Conservation (phyloP, 306 rosid species). For the Urtica urens region DNA sequence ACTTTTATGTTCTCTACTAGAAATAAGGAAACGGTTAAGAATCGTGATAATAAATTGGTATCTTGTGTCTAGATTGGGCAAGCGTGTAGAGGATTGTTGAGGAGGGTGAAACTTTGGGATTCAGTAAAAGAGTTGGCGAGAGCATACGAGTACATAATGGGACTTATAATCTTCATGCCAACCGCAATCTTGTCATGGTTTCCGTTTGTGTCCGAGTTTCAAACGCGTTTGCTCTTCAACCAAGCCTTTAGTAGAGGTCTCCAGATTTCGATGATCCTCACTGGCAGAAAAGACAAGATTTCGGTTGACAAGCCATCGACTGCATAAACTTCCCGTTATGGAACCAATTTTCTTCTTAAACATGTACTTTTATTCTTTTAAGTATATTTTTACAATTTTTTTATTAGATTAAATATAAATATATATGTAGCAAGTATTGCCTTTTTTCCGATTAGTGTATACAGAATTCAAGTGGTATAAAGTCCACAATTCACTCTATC, state of each 20-base stretch:
- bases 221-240: constrained; percentile 83
- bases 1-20: too few species aligned
- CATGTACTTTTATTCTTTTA: background rate
- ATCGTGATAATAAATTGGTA: too few species aligned
- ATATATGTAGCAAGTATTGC: too few species aligned
- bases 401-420: too few species aligned
- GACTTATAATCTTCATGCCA: constrained; percentile 69
- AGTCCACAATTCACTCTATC: too few species aligned
- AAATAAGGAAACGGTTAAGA: too few species aligned
- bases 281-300: constrained; percentile 46
- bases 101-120: constrained; percentile 57
- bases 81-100: constrained; percentile 51
- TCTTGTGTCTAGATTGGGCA: constrained; percentile 52
- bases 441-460: too few species aligned
- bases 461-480: too few species aligned
- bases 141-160: constrained; percentile 87
- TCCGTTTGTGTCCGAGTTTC: constrained; percentile 85
- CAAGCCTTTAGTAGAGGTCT: constrained; percentile 97
- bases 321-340: background rate
- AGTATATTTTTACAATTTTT: background rate
- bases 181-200: constrained; percentile 79
- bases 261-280: constrained; percentile 85
- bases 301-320: background rate
- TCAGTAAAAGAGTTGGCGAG: constrained; percentile 73
- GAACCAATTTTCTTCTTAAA: background rate